Percentiles rank a stretch among this genome's conserved stretches.
These are phyloP conservation scores for Laguncularia racemosa DNA, from an alignment of 345 rosid genomes.

Conservation along the genomic window DNA sequence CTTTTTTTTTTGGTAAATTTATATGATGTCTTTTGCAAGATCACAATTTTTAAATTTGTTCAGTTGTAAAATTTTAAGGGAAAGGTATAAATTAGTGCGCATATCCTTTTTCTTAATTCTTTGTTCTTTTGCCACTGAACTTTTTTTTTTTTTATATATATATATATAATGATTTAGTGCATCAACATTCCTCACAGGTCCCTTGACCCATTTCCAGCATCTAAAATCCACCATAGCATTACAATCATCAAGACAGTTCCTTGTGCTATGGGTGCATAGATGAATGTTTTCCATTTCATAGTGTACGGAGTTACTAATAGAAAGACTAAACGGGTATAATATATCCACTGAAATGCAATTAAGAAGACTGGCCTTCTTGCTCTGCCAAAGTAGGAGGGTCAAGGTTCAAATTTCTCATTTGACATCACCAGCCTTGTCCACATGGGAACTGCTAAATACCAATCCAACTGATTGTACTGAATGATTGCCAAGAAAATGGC, in stretches of 20 bases:
- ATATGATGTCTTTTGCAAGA: too few relatives aligned
- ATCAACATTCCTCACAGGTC: constrained; percentile 14
- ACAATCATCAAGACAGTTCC: constrained; percentile 5
- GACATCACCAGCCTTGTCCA: constrained; percentile 17
- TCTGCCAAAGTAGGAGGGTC: constrained; percentile 20
- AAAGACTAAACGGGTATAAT: constrained; percentile 14
- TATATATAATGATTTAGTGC: background rate
- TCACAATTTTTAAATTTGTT: too few relatives aligned
- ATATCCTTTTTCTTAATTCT: background rate
- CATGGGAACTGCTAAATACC: constrained; percentile 22
- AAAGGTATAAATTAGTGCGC: background rate
- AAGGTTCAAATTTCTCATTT: constrained; percentile 11
- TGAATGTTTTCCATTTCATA: constrained; percentile 12
- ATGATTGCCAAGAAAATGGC: constrained; percentile 23
- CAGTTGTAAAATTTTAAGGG: background rate
- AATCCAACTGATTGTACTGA: constrained; percentile 22
- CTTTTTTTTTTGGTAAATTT: too few relatives aligned
- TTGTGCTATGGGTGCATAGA: constrained; percentile 15
- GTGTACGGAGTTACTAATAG: constrained; percentile 17
- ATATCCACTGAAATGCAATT: constrained; percentile 22
- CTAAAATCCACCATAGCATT: constrained; percentile 20
- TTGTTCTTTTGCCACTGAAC: background rate
- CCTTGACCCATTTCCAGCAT: constrained; percentile 20
- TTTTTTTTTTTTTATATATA: too few relatives aligned
- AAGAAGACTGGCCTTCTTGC: constrained; percentile 17